Base-by-base conservation (phyloP, 179 eudicot species). In the Heliamphora pulchella region DNA sequence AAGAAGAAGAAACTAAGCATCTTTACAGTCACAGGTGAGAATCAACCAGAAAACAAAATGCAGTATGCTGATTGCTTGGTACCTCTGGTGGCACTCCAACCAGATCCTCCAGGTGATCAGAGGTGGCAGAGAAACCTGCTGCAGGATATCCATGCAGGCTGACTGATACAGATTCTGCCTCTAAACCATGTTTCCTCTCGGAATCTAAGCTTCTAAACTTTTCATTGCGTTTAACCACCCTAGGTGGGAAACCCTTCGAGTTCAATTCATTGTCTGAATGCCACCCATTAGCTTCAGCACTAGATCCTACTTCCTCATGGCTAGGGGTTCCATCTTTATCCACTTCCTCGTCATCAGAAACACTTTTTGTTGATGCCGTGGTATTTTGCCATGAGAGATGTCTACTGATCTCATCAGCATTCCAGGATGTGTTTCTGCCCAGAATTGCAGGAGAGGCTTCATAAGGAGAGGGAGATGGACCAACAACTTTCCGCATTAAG, bases 51-150 rank as follows among this genome's bases (percentile, higher is more conserved):
- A 75, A 75, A 58, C 41, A 59, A 78, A 77, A 78, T 65, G 18
- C 39, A 80, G 22, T 70, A 57, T 13, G 75, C 20, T 41, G 71
- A 68, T 64, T 71, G 76, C 64, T 74, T 54, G 17, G 77, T 92
- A 96, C 99, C 99, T 96, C 99, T 55, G 93, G 94, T 78, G 96
- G 99, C 76, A 91, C 94, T 75, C 87, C 92, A 77, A 85, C 83
- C 8, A 89, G 89, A 87, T 89, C 94, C 70, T 83, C 91, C 79
- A 84, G 53, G 58, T 78, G 86, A 85, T 83, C 87, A 82, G 90
- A 83, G 43, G 81, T 62, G 64, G 73, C 75, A 8, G 87, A 83
- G 76, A 84, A 81, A 84, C 83, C 87, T 75, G 86, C 78, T 22
- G 82, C 86, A 22, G 78, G 77, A 82, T 41, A 71, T 67, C 51